Evolutionary conservation across 2,329 filamentous ascomycete species (phyloP), one percentile per base, ranked within the genome.

Genomic region (Colletotrichum tamarilloi): DNA sequence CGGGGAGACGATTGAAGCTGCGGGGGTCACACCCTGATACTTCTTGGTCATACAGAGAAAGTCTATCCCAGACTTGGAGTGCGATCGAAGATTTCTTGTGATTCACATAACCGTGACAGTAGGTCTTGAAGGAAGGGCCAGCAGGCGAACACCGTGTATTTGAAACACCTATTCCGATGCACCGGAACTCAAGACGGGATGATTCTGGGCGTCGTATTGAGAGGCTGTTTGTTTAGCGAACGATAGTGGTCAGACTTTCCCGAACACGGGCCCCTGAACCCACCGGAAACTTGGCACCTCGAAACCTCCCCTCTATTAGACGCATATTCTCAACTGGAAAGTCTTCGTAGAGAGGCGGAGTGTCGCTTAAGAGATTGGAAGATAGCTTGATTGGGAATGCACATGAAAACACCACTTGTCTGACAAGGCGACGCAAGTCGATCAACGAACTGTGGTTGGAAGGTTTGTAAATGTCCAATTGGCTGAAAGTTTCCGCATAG

Each of bases 91-190:
- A 4, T 62, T 5, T 16, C 7, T 12, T 7, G 6, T 8, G 26
- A n/a, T 26, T 5, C 2, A 16, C 7, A 30, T 9, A 4, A 14
- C 4, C 24, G 24, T 1, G 8, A 2, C 4, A 22, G 5, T 62
- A 26, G 19, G 8, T 4, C 30, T 62, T 16, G 11, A 32, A 22
- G 24, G 49, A 22, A 32, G 4, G 19, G 19, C 38, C 7, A 7
- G 3, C 19, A 8, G 52, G 42, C 11, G 46, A 69, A 69, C 66
- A 69, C 70, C 22, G 59, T 69, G 42, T 26, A 49, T 63, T 19
- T 58, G 64, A 72, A 63, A 68, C 64, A 58, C 30, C n/a, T 42
- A 46, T n/a, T 19, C 42, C 30, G 35, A 49, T 14, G 38, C 55
- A n/a, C 28, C n/a, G 22, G 38, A 49, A 32, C 30, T 5, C 30